phyloP scores from a whole-genome alignment of 345 rosid genomes.

The Syzygium aqueum region DNA sequence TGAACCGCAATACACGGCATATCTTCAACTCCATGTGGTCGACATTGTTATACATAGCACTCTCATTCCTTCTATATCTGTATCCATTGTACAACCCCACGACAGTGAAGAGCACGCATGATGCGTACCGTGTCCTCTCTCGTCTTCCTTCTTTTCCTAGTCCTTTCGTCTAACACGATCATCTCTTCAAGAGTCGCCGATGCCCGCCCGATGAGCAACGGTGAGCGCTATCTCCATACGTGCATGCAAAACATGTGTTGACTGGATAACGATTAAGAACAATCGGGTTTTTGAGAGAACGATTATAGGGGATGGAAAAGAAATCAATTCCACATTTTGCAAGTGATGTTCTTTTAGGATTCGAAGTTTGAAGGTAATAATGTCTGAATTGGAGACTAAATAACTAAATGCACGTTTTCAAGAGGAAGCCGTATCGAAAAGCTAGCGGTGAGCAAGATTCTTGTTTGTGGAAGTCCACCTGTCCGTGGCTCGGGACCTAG shows the following conservation, averaged over 20 bases:
- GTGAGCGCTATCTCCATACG: background rate
- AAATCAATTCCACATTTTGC: background rate
- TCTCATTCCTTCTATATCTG: background rate
- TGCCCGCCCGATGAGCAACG: accelerated
- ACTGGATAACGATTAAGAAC: background rate
- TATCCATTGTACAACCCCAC: background rate
- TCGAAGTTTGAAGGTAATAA: background rate
- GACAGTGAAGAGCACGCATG: background rate
- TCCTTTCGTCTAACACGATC: background rate
- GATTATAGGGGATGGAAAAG: background rate
- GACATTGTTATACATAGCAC: too few species aligned
- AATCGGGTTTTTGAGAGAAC: background rate
- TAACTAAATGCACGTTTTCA: background rate
- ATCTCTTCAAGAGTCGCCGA: background rate
- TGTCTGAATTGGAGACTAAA: background rate
- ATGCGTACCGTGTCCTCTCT: background rate
- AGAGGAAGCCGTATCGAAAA: background rate
- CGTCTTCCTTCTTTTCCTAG: background rate
- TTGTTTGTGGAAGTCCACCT: background rate
- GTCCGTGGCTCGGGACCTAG: too few species aligned
- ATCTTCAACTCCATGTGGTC: background rate
- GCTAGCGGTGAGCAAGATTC: background rate
- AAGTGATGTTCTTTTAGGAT: background rate
- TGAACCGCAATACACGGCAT: background rate
- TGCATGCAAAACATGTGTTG: background rate